Conservation (phyloP, 768 basidiomycete genomes). For the Lentinus tigrinus region DNA sequence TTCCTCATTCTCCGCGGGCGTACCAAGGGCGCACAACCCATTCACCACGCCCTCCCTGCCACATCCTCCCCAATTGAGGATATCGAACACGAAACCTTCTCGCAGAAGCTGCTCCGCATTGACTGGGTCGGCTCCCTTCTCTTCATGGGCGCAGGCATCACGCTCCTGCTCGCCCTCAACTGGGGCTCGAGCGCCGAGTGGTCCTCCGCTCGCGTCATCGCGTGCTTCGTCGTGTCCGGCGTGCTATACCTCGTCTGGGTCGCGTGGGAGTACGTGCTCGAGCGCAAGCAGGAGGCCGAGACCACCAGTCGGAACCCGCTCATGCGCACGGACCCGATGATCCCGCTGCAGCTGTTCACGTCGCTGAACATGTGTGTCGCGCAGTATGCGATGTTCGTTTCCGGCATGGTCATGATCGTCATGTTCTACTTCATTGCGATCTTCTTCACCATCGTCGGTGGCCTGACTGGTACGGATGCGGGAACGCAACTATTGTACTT, state of each 20-base stretch:
- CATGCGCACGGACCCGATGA: constrained; percentile 39
- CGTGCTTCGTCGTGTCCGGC: constrained; percentile 43
- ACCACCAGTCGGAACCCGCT: neutral
- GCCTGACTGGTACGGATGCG: constrained; percentile 36
- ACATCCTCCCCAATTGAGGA: neutral
- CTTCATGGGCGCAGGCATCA: constrained; percentile 44
- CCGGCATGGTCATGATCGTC: constrained; percentile 49
- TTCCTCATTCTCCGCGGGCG: constrained; percentile 41
- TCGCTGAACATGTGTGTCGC: constrained; percentile 41
- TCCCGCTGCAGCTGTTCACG: constrained; percentile 46
- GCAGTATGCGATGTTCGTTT: constrained; percentile 38
- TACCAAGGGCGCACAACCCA: constrained; percentile 21
- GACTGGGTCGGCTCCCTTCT: constrained; percentile 49
- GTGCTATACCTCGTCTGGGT: constrained; percentile 40
- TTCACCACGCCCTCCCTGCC: constrained; percentile 11
- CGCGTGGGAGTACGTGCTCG: constrained; percentile 43
- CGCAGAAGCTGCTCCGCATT: constrained; percentile 33
- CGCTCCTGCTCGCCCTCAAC: constrained; percentile 49
- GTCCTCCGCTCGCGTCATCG: constrained; percentile 45
- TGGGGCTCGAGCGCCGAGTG: constrained; percentile 48
- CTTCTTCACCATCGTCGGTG: constrained; percentile 48
- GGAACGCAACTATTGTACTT: constrained; percentile 54
- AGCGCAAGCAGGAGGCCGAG: constrained; percentile 19
- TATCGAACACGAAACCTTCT: constrained; percentile 19
- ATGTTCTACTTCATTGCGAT: constrained; percentile 56